Percentiles rank a stretch among this genome's conserved stretches.
Conservation (phyloP, 164 flowering plant genomes). For the Saururus chinensis region DNA sequence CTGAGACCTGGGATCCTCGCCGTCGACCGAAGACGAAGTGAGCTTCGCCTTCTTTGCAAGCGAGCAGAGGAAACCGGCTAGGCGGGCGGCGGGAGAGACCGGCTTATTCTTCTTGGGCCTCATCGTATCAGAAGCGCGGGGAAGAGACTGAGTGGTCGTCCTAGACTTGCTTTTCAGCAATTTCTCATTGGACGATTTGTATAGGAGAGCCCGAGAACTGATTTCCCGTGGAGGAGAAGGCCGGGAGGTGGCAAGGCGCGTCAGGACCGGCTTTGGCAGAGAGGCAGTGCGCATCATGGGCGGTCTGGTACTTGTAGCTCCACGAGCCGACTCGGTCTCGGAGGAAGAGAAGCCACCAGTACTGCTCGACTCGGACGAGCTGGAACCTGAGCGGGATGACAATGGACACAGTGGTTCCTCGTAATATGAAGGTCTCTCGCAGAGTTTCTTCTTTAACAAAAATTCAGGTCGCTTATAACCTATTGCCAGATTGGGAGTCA, state of each 20-base stretch:
- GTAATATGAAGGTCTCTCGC: not conserved
- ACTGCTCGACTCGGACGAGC: constrained; percentile 58
- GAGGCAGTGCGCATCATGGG: constrained; percentile 3
- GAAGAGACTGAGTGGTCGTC: constrained; percentile 28
- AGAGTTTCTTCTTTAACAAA: constrained; percentile 16
- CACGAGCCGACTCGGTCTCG: constrained; percentile 40
- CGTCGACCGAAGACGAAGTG: constrained; percentile 4
- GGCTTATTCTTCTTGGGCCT: constrained; percentile 58
- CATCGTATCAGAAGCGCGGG: constrained; percentile 15
- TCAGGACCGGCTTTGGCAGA: constrained; percentile 46
- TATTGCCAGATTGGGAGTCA: not conserved
- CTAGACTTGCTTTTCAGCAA: constrained; percentile 49
- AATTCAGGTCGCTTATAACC: not conserved
- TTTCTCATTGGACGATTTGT: too few species aligned
- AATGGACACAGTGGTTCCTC: too few species aligned
- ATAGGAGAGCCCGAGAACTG: too few species aligned
- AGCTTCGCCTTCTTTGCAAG: constrained; percentile 42
- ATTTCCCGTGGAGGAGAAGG: not conserved
- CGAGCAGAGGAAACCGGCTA: constrained; percentile 71
- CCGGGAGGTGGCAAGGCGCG: constrained; percentile 11
- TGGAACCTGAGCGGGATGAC: constrained; percentile 34
- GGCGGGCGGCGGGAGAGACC: constrained; percentile 70
- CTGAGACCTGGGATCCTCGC: constrained; percentile 10
- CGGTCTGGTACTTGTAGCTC: constrained; percentile 9
- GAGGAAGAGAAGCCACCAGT: constrained; percentile 54